Conservation (phyloP, 176 grass and related monocot species). For the Guadua angustifolia region DNA sequence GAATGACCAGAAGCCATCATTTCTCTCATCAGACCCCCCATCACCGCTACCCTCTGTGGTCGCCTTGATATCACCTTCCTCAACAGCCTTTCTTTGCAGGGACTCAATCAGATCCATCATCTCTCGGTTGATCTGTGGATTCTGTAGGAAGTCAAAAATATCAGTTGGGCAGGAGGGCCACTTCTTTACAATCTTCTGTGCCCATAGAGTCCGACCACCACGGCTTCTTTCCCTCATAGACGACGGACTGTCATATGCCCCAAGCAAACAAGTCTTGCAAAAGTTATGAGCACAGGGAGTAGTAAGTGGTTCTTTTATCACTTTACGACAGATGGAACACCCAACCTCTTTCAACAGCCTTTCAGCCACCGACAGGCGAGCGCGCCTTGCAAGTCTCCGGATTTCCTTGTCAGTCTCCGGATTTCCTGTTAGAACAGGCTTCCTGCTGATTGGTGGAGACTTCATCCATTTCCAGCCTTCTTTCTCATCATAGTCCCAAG, state of each 20-base stretch:
- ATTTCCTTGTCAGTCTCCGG: slow-evolving; percentile 61
- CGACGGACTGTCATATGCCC: slow-evolving; percentile 54
- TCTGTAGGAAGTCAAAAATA: slow-evolving; percentile 85
- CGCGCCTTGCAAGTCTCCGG: slow-evolving; percentile 44
- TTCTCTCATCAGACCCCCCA: slow-evolving; percentile 28
- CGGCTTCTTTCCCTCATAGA: slow-evolving; percentile 82
- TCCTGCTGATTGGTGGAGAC: no score
- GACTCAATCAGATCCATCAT: slow-evolving; percentile 77
- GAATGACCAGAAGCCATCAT: no score
- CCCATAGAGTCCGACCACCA: slow-evolving; percentile 71
- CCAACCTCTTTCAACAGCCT: slow-evolving; percentile 91
- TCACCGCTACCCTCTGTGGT: slow-evolving; percentile 44
- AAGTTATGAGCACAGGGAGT: slow-evolving; percentile 96
- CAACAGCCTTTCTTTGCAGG: slow-evolving; percentile 51
- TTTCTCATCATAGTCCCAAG: no score
- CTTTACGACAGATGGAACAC: slow-evolving; percentile 69
- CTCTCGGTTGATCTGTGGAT: slow-evolving; percentile 91
- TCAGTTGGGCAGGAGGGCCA: slow-evolving; percentile 86
- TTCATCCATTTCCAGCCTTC: no score
- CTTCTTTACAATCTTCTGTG: slow-evolving; percentile 85
- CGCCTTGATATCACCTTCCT: slow-evolving; percentile 51
- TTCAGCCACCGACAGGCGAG: slow-evolving; percentile 62
- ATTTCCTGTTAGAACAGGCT: slow-evolving; percentile 59
- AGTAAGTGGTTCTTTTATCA: slow-evolving; percentile 72
- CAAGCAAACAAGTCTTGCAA: slow-evolving; percentile 84